Conservation (phyloP, 352 stramenopile species). For the Globisporangium recalcitrans region DNA sequence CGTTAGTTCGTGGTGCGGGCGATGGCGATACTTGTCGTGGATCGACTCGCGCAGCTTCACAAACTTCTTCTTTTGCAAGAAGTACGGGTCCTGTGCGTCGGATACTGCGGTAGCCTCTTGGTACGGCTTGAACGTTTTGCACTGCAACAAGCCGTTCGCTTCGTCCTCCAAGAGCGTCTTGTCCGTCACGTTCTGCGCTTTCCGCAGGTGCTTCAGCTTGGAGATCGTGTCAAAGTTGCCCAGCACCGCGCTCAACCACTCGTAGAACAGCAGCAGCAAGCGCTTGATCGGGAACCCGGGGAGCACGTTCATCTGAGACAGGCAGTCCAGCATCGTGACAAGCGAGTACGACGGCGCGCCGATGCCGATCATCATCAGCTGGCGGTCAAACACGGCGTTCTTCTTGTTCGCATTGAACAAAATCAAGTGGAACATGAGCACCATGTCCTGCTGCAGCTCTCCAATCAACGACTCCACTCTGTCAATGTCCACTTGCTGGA, state of each 20-base stretch:
- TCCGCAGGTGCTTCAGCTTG: slow-evolving; percentile 48
- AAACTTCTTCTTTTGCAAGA: slow-evolving; percentile 71
- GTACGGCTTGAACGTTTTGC: slow-evolving; percentile 71
- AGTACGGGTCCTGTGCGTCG: slow-evolving; percentile 63
- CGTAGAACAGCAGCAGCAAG: slow-evolving; percentile 61
- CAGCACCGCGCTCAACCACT: slow-evolving; percentile 60
- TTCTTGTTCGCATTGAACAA: slow-evolving; percentile 65
- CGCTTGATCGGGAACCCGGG: slow-evolving; percentile 79
- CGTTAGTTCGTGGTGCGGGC: slow-evolving; percentile 55
- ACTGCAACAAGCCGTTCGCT: slow-evolving; percentile 38
- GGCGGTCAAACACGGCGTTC: slow-evolving; percentile 59
- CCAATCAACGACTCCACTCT: slow-evolving; percentile 53
- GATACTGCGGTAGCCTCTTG: slow-evolving; percentile 35
- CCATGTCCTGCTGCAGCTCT: slow-evolving; percentile 73
- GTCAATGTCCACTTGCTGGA: slow-evolving; percentile 68
- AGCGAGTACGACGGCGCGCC: slow-evolving; percentile 50
- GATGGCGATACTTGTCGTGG: slow-evolving; percentile 71
- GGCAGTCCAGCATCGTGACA: slow-evolving; percentile 66
- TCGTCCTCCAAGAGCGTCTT: slow-evolving; percentile 44
- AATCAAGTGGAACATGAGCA: slow-evolving; percentile 73
- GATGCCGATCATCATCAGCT: slow-evolving; percentile 64
- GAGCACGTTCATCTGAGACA: slow-evolving; percentile 62
- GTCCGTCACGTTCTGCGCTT: slow-evolving; percentile 36
- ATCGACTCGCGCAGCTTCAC: slow-evolving; percentile 53
- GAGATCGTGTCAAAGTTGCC: slow-evolving; percentile 46